Conservation (phyloP, 768 basidiomycete genomes). For the Zangia roseola region DNA sequence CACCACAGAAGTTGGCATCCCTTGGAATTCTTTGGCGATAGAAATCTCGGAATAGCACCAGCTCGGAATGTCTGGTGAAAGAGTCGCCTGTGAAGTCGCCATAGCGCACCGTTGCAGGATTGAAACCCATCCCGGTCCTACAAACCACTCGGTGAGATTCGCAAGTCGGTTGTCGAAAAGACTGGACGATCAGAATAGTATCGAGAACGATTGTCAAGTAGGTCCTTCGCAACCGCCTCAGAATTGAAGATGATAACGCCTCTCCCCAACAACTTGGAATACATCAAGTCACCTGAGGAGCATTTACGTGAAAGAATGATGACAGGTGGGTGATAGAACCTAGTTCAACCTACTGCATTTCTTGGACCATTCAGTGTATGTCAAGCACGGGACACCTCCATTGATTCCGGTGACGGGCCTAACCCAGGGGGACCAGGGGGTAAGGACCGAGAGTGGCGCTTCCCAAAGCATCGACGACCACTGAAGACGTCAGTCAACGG, state of each 20-base stretch:
- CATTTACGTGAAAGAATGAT: neutral
- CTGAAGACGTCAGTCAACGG: no score
- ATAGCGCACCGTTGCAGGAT: neutral
- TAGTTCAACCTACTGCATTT: neutral
- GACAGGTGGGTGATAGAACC: no score
- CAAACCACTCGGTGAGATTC: neutral
- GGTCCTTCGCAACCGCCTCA: neutral
- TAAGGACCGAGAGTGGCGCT: neutral
- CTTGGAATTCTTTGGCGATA: neutral
- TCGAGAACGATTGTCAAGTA: neutral
- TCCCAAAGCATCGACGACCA: neutral
- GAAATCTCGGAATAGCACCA: neutral
- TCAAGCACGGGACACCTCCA: neutral
- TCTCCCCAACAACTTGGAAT: neutral
- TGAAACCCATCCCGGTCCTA: conserved; percentile 3
- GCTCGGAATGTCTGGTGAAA: conserved; percentile 11
- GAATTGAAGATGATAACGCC: conserved; percentile 3
- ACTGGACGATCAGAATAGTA: neutral
- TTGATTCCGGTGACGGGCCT: neutral
- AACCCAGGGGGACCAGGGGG: conserved; percentile 1
- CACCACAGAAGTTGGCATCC: conserved; percentile 1
- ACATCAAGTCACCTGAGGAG: neutral
- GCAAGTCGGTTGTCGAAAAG: neutral
- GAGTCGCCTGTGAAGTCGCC: conserved; percentile 13
- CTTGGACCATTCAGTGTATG: neutral